Conservation (phyloP, 164 flowering plant species). For the Buxus sempervirens region DNA sequence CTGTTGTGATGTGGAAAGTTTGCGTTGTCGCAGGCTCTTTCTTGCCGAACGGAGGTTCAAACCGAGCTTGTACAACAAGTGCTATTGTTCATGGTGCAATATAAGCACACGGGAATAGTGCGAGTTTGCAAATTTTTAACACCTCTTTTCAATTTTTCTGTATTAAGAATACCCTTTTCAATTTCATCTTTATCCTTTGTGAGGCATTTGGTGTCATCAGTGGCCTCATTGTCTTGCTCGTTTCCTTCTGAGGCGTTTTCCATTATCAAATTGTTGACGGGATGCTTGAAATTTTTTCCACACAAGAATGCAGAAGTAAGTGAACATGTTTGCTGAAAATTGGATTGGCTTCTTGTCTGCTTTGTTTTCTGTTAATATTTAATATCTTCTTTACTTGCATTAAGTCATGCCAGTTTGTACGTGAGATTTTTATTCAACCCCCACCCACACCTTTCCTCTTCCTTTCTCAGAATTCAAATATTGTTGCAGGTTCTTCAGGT, state of each 20-base stretch:
- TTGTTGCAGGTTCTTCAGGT: slow-evolving; percentile 48
- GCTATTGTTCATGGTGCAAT: slow-evolving; percentile 46
- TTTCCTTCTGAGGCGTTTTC: slow-evolving; percentile 52
- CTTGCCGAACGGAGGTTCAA: slow-evolving; percentile 59
- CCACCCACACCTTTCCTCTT: too few relatives aligned
- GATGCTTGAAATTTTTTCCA: slow-evolving; percentile 44
- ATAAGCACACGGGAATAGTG: slow-evolving; percentile 37
- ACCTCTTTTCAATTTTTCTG: slow-evolving; percentile 58
- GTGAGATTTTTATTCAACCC: too few relatives aligned
- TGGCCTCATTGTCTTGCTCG: slow-evolving; percentile 64
- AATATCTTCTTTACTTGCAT: too few relatives aligned
- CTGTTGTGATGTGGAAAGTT: slow-evolving; percentile 7
- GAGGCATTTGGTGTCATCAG: slow-evolving; percentile 50
- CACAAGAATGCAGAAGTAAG: slow-evolving; percentile 56
- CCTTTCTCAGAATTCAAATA: too few relatives aligned
- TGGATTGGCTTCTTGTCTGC: not conserved
- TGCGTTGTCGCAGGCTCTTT: slow-evolving; percentile 47
- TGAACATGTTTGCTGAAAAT: slow-evolving; percentile 4
- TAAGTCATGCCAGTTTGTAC: too few relatives aligned
- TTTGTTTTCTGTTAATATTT: too few relatives aligned
- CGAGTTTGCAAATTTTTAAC: slow-evolving; percentile 64
- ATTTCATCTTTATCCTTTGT: slow-evolving; percentile 39
- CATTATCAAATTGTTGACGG: slow-evolving; percentile 43
- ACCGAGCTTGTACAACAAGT: slow-evolving; percentile 73
- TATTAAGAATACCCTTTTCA: slow-evolving; percentile 40